Conservation (phyloP, 345 rosid species). For the Linum tenue region DNA sequence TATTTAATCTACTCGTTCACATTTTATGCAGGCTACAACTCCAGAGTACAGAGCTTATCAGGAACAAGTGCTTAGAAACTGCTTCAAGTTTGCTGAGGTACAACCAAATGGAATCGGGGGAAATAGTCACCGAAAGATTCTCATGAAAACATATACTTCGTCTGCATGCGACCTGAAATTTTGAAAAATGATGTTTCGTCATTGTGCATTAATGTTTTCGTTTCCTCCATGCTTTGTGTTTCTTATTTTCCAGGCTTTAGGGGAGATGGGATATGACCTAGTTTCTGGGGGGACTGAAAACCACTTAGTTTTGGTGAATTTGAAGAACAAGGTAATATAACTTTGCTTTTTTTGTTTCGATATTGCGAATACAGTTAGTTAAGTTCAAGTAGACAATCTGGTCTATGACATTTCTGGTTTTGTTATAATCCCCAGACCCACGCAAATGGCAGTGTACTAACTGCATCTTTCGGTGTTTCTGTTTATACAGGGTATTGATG, state of each 20-base stretch:
- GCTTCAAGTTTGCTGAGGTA: conserved; percentile 83
- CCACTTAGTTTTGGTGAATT: conserved; percentile 92
- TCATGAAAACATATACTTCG: not conserved
- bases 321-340: conserved; percentile 68
- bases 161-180: not conserved
- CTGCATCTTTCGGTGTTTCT: not conserved
- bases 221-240: conserved; percentile 4
- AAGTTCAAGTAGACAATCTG: not conserved
- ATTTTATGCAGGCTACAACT: conserved; percentile 59
- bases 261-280: conserved; percentile 61
- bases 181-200: not conserved
- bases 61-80: conserved; percentile 90
- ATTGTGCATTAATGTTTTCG: not conserved
- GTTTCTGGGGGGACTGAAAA: conserved; percentile 99
- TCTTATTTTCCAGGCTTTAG: conserved; percentile 46
- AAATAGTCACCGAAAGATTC: conserved; percentile 3
- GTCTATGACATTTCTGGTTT: conserved; percentile 3
- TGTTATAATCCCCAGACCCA: not conserved
- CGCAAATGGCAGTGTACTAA: not conserved
- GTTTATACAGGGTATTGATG: conserved; percentile 69
- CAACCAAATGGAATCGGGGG: conserved; percentile 2
- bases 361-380: not conserved
- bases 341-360: conserved; percentile 8
- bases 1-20: not conserved
- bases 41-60: conserved; percentile 94